Evolutionary conservation across 2,329 filamentous ascomycete species (phyloP).

Genomic region (Drechslerella coelobrocha): DNA sequence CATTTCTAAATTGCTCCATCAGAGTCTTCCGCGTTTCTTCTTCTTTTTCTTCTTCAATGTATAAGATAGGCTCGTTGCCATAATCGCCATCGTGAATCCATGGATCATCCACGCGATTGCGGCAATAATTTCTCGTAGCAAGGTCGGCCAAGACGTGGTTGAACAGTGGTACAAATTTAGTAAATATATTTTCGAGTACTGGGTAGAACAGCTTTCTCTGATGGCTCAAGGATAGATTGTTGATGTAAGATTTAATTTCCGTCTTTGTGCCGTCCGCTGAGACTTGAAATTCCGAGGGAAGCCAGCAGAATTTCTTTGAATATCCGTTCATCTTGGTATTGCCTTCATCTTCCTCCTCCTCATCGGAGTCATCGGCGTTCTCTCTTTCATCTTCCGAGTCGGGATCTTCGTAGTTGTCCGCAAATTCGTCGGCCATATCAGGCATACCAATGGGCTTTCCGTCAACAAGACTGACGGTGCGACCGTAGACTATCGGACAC

Average conservation of each 20-base stretch:
- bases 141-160: constrained; percentile 24
- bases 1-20: constrained; percentile 2
- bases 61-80: neutral
- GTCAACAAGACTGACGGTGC: neutral
- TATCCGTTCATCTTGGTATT: neutral
- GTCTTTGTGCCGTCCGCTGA: constrained; percentile 10
- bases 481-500: constrained; percentile 66
- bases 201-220: constrained; percentile 15
- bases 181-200: constrained; percentile 23
- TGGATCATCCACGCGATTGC: neutral
- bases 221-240: constrained; percentile 4
- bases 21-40: constrained; percentile 3
- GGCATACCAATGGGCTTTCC: neutral
- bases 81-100: neutral
- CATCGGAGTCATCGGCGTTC: neutral
- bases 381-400: neutral
- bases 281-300: constrained; percentile 25
- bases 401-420: constrained; percentile 63
- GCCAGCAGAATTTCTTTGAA: constrained; percentile 15
- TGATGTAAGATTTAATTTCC: constrained; percentile 29
- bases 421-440: neutral
- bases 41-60: neutral
- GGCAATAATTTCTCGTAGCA: neutral
- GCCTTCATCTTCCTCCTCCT: neutral
- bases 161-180: constrained; percentile 32